Evolutionary conservation across 805 yeast species (phyloP).

Genomic region (Jamesozyma gamospora): DNA sequence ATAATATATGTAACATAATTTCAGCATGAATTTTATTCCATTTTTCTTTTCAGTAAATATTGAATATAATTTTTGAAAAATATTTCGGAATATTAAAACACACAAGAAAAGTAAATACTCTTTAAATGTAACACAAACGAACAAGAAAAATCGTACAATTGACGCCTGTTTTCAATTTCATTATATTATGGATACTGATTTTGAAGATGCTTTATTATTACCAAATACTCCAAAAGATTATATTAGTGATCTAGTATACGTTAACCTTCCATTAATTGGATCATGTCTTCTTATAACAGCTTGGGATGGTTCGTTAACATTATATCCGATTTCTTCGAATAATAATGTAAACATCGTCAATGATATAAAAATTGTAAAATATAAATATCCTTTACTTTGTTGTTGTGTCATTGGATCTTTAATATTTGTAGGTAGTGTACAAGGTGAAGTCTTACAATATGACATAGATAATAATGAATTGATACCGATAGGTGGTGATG

Average conservation of each 20-base stretch:
- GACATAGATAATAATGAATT: constrained; percentile 40
- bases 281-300: constrained; percentile 36
- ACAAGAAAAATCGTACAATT: too few species aligned
- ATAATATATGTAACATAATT: too few species aligned
- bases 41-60: too few species aligned
- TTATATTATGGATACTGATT: background rate
- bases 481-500: constrained; percentile 16
- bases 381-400: constrained; percentile 12
- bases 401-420: constrained; percentile 8
- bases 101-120: too few species aligned
- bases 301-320: constrained; percentile 46
- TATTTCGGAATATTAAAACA: too few species aligned
- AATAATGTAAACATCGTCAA: constrained; percentile 4
- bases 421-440: constrained; percentile 41
- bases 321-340: constrained; percentile 24
- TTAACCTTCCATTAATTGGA: constrained; percentile 22
- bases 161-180: too few species aligned
- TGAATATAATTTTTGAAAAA: too few species aligned
- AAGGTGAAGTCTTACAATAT: constrained; percentile 43
- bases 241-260: constrained; percentile 19
- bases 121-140: too few species aligned
- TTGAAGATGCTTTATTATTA: constrained; percentile 4
- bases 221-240: constrained; percentile 17
- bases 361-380: constrained; percentile 4
- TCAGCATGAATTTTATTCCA: too few species aligned